Base-by-base conservation (phyloP, 371 early-diverging fungal genomes). In the Lichtheimia corymbifera region DNA sequence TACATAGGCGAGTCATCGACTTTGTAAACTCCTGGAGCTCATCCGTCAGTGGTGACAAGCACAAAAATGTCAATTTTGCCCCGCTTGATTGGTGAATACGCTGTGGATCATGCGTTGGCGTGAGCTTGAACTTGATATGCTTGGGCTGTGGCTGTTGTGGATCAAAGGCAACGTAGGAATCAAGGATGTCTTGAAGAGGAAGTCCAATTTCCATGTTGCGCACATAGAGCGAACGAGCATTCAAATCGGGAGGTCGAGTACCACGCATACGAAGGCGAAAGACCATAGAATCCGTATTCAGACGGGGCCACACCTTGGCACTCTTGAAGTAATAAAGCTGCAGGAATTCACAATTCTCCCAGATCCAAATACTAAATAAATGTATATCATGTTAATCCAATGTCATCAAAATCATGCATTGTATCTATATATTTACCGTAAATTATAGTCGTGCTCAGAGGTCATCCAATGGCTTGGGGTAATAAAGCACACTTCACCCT, bases 401-500 rank as follows among this genome's bases (percentile, higher is more conserved):
- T 17, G 13, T 22, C 6, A 5, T 0, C 22, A 7, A 1, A 2
- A 12, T n/a, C n/a, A 22, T 22, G 22, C 22, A 22, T 1, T 51
- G 6, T 11, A 17, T 30, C n/a, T 51, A 24, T 24, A 14, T 61
- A 57, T 63, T 66, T 57, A 78, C 77, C 83, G 67, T 17, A 88
- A 61, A 51, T 80, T 74, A 30, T 77, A 65, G 1, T 85, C 88
- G 68, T 85, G 85, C 51, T 85, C 85, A 20, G 85, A 58, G 5
- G 82, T 72, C 47, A 82, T 73, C 88, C 88, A 88, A 70, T 88
- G 88, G 49, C 85, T 86, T 2, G 86, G 84, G 55, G 76, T 86
- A 13, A 84, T 73, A 9, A 77, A 53, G 45, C 74, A 80, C 0
- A 81, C 43, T 56, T 75, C 72, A 4, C 79, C 82, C 20, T 43